Conservation (phyloP, 139 green algal genomes). For the Trebouxia sp. region DNA sequence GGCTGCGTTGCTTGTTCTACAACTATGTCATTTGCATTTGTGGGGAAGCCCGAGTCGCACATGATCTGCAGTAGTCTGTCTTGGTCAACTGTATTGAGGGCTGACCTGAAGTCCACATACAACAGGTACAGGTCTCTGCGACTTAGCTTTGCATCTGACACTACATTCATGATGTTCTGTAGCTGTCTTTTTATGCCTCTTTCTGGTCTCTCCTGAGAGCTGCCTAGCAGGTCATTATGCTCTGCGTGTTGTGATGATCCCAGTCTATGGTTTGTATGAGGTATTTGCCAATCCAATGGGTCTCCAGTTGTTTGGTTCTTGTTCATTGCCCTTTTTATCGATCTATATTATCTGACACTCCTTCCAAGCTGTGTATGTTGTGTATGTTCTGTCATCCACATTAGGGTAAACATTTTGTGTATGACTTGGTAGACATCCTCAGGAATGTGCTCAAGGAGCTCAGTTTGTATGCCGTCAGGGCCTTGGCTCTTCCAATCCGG, state of each 20-base stretch:
- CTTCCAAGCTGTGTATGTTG: background rate
- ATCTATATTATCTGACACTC: background rate
- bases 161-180: background rate
- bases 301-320: background rate
- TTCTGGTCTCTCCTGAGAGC: no score
- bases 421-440: no score
- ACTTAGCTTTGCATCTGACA: background rate
- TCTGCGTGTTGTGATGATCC: background rate
- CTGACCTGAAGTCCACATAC: background rate
- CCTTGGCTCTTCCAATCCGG: background rate
- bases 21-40: background rate
- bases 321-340: background rate
- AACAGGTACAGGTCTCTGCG: background rate
- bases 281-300: background rate
- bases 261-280: background rate
- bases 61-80: background rate
- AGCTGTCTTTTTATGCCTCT: background rate
- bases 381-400: background rate
- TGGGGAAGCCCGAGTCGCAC: background rate
- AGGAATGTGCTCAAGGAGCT: background rate
- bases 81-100: background rate
- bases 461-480: background rate
- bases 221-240: no score
- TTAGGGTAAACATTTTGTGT: no score
- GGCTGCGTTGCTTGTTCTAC: background rate